Base-by-base conservation (phyloP, 768 basidiomycete species). In the Dentipellis sp. region DNA sequence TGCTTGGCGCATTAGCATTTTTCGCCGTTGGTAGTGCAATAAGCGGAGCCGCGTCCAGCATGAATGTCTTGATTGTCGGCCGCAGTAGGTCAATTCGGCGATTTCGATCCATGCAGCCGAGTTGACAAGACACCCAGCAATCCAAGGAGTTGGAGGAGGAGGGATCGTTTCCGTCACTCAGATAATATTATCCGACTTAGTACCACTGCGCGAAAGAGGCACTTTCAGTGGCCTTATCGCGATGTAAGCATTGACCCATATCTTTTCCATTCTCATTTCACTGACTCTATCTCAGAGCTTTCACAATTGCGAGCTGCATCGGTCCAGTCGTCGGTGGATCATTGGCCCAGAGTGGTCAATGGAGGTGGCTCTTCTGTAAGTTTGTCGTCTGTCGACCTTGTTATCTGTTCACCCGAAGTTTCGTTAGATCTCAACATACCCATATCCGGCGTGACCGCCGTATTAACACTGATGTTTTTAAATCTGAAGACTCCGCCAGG, bases 1-100 rank as follows among this genome's bases (percentile, higher is more conserved):
- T 67, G 53, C 53, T 70, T n/a, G 49, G 53, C 6, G 58, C 65
- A 3, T 50, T 71, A 17, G 40, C 56, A 2, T 46, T 67, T 16
- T 72, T 70, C 52, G 66, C 68, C 0, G 40, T 72, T 29, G 74
- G 75, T 0, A 68, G 68, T 16, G 73, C 71, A 1, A 29, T 76
- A 0, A 67, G 67, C 16, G 74, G 74, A 1, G 65, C 69, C 0
- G 71, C 71, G 0, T 58, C 65, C 17, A 68, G 23, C 38, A 69
- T 75, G 65, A 58, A 57, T 17, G 67, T 67, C 65, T 56, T 72
- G 6, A 72, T 76, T 38, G 69, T 64, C 2, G 72, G 68, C 0
- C 64, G 75, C 14, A 59, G 68, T 67, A 37, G 8, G 64, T 57
- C 7, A 23, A 1, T 37, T 29, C 10, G 48, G 17, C 1, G 23